Base-by-base conservation (phyloP, 192 early-diverging fungal genomes). In the Backusella circina region DNA sequence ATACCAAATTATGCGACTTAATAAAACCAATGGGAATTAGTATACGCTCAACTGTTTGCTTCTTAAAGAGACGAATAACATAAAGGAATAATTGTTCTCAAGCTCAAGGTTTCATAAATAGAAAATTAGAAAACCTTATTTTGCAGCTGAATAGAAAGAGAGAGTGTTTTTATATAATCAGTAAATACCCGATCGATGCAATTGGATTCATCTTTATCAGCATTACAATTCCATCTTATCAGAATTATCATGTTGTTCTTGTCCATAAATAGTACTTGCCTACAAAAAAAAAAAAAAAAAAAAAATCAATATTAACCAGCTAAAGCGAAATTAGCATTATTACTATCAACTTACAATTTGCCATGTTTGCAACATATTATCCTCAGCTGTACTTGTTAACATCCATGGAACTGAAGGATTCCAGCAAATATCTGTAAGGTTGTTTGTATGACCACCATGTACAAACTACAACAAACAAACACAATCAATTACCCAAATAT, bases 331-430 rank as follows among this genome's bases (percentile, higher is more conserved):
- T 12, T 1, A 6, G 4, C 3, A n/a, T 90, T 74, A n/a, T n/a
- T n/a, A n/a, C 82, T 83, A 10, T 30, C n/a, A 13, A 76, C 85
- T 88, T 82, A 93, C 96, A 93, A 97, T 97, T 85, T 99, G 95
- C 98, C 98, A 99, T 5, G 97, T 93, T 90, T 99, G 98, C 65
- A 94, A 90, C 64, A 99, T 95, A 75, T 99, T 99, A 78, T 99
- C 97, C 77, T 99, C 97, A 9, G 96, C 98, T 4, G 95, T 91
- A 44, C 91, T 94, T 79, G 94, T 94, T 75, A 99, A 85, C 5
- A 94, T 94, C 98, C 98, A 99, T 38, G 95, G 95, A 72, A 94
- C 90, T 73, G 95, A 91, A 74, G 85, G 88, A 88, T 97, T 99
- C 98, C 98, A 99, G 67, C 88, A 90, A 69, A 99, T 93, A 80